Conservation (phyloP, 306 rosid genomes). For the Trichosanthes truncata region DNA sequence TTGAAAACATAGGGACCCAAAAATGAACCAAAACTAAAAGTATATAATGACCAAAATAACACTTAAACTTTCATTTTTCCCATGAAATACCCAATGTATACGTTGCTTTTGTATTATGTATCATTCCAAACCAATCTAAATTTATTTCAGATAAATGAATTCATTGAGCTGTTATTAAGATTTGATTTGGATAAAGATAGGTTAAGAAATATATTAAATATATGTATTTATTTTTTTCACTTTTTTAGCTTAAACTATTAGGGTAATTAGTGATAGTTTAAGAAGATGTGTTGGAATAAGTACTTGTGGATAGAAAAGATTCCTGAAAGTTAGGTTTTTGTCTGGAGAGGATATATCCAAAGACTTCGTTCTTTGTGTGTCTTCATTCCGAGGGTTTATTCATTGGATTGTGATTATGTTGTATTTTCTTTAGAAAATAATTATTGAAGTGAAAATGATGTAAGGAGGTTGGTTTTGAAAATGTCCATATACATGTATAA, state of each 20-base stretch:
- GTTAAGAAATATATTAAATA: too few relatives aligned
- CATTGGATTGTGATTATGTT: not conserved
- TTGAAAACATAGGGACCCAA: too few relatives aligned
- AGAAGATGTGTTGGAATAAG: too few relatives aligned
- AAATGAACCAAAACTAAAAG: too few relatives aligned
- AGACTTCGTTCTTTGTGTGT: not conserved
- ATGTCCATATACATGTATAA: not conserved
- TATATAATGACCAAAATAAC: too few relatives aligned
- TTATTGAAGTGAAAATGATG: not conserved
- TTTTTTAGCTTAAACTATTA: too few relatives aligned
- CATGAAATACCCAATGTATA: not conserved
- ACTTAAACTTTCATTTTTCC: not conserved
- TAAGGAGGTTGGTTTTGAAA: not conserved
- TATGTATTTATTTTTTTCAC: too few relatives aligned
- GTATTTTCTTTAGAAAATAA: not conserved
- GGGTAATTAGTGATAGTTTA: too few relatives aligned
- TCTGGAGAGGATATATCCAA: not conserved
- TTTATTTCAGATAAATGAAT: too few relatives aligned
- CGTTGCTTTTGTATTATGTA: too few relatives aligned
- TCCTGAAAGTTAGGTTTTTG: not conserved
- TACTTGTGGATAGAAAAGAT: not conserved
- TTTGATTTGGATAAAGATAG: not conserved
- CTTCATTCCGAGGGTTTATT: too few relatives aligned
- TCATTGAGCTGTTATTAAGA: too few relatives aligned
- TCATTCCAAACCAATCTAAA: not conserved